phyloP scores from a whole-genome alignment of 1,284 basidiomycete species.

The Heterobasidion parviporum region DNA sequence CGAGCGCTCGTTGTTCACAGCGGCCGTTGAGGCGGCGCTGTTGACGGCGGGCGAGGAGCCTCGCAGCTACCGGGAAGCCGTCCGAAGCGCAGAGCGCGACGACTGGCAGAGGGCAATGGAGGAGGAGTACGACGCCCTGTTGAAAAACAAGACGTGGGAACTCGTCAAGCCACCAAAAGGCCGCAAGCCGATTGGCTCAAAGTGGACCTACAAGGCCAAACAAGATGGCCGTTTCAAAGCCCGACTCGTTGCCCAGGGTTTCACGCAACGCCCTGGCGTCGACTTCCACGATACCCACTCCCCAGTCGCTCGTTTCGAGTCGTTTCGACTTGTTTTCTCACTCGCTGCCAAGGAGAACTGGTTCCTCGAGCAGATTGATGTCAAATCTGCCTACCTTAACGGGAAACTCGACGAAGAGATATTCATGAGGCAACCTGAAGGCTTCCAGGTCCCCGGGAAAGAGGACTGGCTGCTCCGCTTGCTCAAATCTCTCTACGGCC shows the following conservation, averaged over 20 bases:
- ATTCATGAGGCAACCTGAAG: slow-evolving; percentile 13
- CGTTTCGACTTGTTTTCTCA: slow-evolving; percentile 15
- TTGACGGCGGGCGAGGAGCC: background rate
- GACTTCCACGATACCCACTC: slow-evolving; percentile 20
- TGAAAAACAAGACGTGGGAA: background rate
- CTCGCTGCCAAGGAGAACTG: slow-evolving; percentile 15
- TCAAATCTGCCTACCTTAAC: slow-evolving; percentile 19
- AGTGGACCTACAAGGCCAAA: background rate
- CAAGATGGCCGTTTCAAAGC: slow-evolving; percentile 3
- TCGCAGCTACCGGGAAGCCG: background rate
- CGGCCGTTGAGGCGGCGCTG: background rate
- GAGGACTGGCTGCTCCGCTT: slow-evolving; percentile 3
- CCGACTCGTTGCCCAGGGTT: slow-evolving; percentile 1
- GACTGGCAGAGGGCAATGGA: background rate
- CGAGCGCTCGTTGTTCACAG: background rate
- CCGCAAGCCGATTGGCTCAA: background rate
- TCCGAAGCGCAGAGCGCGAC: background rate
- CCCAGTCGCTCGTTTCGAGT: slow-evolving; percentile 18
- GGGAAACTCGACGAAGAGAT: slow-evolving; percentile 12
- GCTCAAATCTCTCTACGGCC: slow-evolving; percentile 16
- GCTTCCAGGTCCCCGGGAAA: slow-evolving; percentile 3
- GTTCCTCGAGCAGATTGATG: slow-evolving; percentile 20
- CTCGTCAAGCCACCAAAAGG: background rate
- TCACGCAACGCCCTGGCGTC: slow-evolving; percentile 13
- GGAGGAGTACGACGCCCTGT: background rate